These are phyloP conservation scores for Fusarium sp. DNA, from an alignment of 2,329 filamentous ascomycete genomes.

Conservation along the genomic window DNA sequence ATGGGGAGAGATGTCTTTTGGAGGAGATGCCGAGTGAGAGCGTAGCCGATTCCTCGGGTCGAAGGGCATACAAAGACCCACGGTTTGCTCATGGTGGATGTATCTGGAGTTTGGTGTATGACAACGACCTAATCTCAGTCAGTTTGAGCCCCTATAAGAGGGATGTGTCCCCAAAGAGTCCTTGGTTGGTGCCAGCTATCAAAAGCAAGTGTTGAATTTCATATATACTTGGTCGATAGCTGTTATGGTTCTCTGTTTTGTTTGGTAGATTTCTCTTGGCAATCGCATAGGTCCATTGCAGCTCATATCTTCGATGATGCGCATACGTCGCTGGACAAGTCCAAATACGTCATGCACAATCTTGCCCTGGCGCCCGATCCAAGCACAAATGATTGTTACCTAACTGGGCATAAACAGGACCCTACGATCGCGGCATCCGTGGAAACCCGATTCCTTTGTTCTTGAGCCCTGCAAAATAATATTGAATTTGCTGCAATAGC, in stretches of 20 bases:
- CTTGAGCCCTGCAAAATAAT: neutral
- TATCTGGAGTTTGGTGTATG: neutral
- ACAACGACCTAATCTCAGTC: neutral
- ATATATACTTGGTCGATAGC: neutral
- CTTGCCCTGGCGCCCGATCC: conserved; percentile 18
- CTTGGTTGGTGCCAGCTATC: neutral
- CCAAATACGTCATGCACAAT: conserved; percentile 40
- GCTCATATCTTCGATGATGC: conserved; percentile 40
- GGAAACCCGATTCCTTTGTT: neutral
- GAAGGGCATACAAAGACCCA: conserved; percentile 65
- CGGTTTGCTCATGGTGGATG: conserved; percentile 58
- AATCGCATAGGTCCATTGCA: conserved; percentile 1
- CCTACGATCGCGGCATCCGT: no score
- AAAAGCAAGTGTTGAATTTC: neutral
- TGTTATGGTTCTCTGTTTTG: neutral
- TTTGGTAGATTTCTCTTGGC: neutral
- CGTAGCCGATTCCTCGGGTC: conserved; percentile 63
- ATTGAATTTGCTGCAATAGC: neutral
- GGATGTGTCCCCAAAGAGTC: neutral
- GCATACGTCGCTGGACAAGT: conserved; percentile 14
- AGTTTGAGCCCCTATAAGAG: no score
- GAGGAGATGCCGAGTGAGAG: conserved; percentile 63
- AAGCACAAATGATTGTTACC: conserved; percentile 15
- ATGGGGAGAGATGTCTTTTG: conserved; percentile 63
- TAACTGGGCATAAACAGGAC: conserved; percentile 14